phyloP scores from a whole-genome alignment of 176 grass and related monocot species.

The Zizania latifolia region DNA sequence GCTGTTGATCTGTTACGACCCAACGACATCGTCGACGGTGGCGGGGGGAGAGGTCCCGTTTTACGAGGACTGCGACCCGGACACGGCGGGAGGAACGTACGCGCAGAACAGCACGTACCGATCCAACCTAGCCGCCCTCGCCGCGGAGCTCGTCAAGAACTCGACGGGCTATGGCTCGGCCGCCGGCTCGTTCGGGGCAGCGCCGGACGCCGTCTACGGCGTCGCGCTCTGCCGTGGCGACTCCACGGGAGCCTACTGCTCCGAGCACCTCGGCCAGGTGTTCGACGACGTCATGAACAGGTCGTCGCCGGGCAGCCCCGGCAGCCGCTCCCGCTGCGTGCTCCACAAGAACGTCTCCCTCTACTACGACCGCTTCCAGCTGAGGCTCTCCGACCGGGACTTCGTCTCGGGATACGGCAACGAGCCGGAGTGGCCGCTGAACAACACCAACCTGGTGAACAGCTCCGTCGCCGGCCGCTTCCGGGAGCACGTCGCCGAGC shows the following conservation, averaged over 20 bases:
- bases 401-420: slow-evolving; percentile 23
- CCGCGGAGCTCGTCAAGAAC: neutral
- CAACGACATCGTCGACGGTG: neutral
- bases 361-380: slow-evolving; percentile 8
- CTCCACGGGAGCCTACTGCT: neutral
- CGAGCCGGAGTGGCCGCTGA: neutral
- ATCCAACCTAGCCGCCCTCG: neutral
- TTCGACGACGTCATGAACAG: neutral
- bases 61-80: neutral
- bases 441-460: neutral
- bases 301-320: neutral
- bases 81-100: neutral
- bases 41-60: neutral
- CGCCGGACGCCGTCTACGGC: neutral
- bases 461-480: neutral
- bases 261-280: neutral
- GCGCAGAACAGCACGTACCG: neutral
- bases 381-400: slow-evolving; percentile 28
- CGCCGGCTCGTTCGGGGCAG: neutral
- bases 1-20: neutral
- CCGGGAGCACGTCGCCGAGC: neutral
- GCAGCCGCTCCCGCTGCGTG: neutral
- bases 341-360: neutral
- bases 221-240: slow-evolving; percentile 20
- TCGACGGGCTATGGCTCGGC: neutral